A percentile compares a stretch with the other conserved stretches of the same genome.
These are phyloP conservation scores for Cladosporium sp. DNA, from an alignment of 2,329 filamentous ascomycete species.

Conservation along the genomic window DNA sequence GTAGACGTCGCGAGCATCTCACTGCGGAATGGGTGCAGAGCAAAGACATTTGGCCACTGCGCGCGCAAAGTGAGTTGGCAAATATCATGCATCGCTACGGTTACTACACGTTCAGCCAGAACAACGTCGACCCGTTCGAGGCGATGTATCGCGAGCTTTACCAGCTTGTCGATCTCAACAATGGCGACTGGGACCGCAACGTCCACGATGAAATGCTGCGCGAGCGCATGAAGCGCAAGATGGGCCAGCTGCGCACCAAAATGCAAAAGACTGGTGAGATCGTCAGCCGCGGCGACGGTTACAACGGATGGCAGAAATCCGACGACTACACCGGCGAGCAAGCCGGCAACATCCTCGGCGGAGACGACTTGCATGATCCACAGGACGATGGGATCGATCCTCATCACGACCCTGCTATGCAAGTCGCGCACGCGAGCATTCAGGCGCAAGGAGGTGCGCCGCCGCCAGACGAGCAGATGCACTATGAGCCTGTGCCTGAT, in stretches of 20 bases:
- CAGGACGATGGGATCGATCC: conserved; percentile 5
- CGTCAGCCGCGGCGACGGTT: conserved; percentile 28
- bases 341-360: conserved; percentile 20
- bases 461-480: conserved; percentile 23
- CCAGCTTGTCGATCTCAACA: conserved; percentile 30
- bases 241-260: conserved; percentile 34
- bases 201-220: conserved; percentile 33
- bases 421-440: conserved; percentile 9
- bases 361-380: conserved; percentile 2
- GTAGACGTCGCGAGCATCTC: conserved; percentile 32
- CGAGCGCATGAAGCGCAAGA: conserved; percentile 35
- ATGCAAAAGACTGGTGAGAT: conserved; percentile 37
- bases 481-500: conserved; percentile 23
- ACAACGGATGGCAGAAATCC: conserved; percentile 29
- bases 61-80: conserved; percentile 31
- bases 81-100: conserved; percentile 34
- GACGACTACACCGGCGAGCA: conserved; percentile 31
- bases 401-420: conserved; percentile 12
- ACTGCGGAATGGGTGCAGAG: conserved; percentile 35
- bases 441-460: conserved; percentile 8
- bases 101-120: conserved; percentile 30
- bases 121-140: conserved; percentile 30
- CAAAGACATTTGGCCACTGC: conserved; percentile 35
- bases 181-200: conserved; percentile 31
- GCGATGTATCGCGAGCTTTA: conserved; percentile 33